phyloP scores from a whole-genome alignment of 2,329 filamentous ascomycete species.

The Hansfordia pulvinata region DNA sequence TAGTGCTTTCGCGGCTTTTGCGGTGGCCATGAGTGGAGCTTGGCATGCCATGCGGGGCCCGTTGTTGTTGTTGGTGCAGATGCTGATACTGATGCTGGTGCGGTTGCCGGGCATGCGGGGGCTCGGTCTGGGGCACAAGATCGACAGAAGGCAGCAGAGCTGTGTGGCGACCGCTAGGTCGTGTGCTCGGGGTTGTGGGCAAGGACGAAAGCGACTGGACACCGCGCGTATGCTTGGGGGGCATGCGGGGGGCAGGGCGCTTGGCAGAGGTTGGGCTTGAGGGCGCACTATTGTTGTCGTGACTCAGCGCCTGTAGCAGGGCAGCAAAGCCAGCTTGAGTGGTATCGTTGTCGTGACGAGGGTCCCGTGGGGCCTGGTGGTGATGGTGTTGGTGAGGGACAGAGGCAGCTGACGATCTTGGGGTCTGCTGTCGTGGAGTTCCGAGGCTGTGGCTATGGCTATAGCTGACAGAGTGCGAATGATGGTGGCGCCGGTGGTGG shows the following conservation, averaged over 20 bases:
- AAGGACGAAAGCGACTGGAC: slow-evolving; percentile 77
- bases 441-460: too few species aligned
- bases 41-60: slow-evolving; percentile 2
- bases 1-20: slow-evolving; percentile 74
- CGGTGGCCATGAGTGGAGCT: slow-evolving; percentile 31
- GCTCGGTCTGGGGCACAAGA: slow-evolving; percentile 47
- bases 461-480: too few species aligned
- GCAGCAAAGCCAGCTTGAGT: slow-evolving; percentile 60
- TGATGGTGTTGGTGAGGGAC: slow-evolving; percentile 2
- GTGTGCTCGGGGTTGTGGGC: slow-evolving; percentile 57
- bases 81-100: too few species aligned
- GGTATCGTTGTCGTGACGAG: slow-evolving; percentile 29
- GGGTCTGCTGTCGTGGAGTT: slow-evolving; percentile 41
- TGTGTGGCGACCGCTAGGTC: slow-evolving; percentile 31
- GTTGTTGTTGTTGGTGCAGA: slow-evolving; percentile 5
- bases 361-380: slow-evolving; percentile 11
- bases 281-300: slow-evolving; percentile 62
- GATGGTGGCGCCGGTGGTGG: too few species aligned
- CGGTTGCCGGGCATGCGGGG: slow-evolving; percentile 33
- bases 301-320: slow-evolving; percentile 67
- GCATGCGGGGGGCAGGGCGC: slow-evolving; percentile 32
- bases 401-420: slow-evolving; percentile 23
- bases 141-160: slow-evolving; percentile 49
- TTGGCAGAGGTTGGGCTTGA: slow-evolving; percentile 47
- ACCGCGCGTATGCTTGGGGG: slow-evolving; percentile 55